Evolutionary conservation across 1,139 yeast genomes (phyloP).

Genomic region (Yamadazyma triangularis): DNA sequence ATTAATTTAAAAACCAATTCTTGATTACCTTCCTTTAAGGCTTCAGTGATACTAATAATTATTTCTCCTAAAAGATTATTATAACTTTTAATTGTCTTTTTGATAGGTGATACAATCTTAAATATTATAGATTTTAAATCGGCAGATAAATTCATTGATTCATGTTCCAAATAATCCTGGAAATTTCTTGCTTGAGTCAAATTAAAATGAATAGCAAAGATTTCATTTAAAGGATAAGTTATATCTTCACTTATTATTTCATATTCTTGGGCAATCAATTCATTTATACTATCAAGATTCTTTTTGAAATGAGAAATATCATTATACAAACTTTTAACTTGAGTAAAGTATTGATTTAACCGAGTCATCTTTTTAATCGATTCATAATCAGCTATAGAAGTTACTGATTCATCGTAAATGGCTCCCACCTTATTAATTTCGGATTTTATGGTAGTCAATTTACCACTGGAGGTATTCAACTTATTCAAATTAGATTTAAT

Average conservation of each 20-base stretch:
- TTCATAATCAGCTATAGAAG: slow-evolving; percentile 53
- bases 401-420: slow-evolving; percentile 49
- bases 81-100: slow-evolving; percentile 50
- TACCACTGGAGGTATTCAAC: slow-evolving; percentile 31
- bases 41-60: slow-evolving; percentile 64
- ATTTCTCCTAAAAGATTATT: slow-evolving; percentile 60
- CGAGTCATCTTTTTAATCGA: slow-evolving; percentile 58
- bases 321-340: slow-evolving; percentile 60
- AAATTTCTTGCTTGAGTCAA: slow-evolving; percentile 73
- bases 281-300: slow-evolving; percentile 47
- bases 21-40: slow-evolving; percentile 61
- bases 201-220: slow-evolving; percentile 65
- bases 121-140: slow-evolving; percentile 68
- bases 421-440: slow-evolving; percentile 58
- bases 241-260: slow-evolving; percentile 46
- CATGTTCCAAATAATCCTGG: slow-evolving; percentile 62
- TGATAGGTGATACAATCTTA: slow-evolving; percentile 53
- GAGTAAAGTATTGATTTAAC: slow-evolving; percentile 68
- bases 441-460: slow-evolving; percentile 45
- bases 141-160: slow-evolving; percentile 52
- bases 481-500: slow-evolving; percentile 38
- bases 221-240: slow-evolving; percentile 53
- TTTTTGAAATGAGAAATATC: slow-evolving; percentile 57
- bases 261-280: slow-evolving; percentile 50
- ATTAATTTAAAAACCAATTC: slow-evolving; percentile 68